Base-by-base conservation (phyloP, 1,139 yeast species). In the Pichia sp. region DNA sequence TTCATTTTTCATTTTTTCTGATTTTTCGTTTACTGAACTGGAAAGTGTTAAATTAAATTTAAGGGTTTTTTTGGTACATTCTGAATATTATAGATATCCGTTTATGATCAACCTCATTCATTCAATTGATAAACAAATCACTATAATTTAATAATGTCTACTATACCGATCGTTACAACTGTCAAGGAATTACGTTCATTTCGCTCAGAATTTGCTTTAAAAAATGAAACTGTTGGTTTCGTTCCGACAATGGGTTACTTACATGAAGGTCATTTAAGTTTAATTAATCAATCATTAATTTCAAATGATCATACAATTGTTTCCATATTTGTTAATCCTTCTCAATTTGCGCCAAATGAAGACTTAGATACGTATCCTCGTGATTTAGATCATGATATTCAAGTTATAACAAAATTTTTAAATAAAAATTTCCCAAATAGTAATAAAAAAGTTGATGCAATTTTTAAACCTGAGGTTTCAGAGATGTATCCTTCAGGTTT, bases 401-500 rank as follows among this genome's bases (percentile, higher is more conserved):
- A 56, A 6, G 64, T 74, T 33, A 66, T 90, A 49, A 58, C 60
- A 7, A 43, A 57, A n/a, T 55, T 10, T 49, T 39, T 34, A 40
- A 53, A 25, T 59, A 62, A 39, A 55, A 56, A 25, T 20, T 37
- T 34, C 9, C 12, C 30, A 11, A 29, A 28, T 5, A 16, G 55
- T 49, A 32, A 8, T 3, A 55, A 64, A 16, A 56, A 57, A 11
- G 83, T 82, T 4, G 79, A 82, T 53, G 86, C 83, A 0, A 78
- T 92, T 2, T 92, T 92, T 60, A 76, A 82, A 3, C 98, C 98
- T 10, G 68, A 77, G n/a, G 81, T 86, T 1, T 51, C 65, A 6
- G 97, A 87, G 57, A 85, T 92, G 82, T 92, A 90, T 60, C 97
- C 97, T 0, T 74, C 82, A n/a, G 97, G 97, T 0, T 87, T 90